A percentile compares a stretch with the other conserved stretches of the same genome.
phyloP scores from a whole-genome alignment of 495 filamentous ascomycete genomes.

The Tuber brumale region DNA sequence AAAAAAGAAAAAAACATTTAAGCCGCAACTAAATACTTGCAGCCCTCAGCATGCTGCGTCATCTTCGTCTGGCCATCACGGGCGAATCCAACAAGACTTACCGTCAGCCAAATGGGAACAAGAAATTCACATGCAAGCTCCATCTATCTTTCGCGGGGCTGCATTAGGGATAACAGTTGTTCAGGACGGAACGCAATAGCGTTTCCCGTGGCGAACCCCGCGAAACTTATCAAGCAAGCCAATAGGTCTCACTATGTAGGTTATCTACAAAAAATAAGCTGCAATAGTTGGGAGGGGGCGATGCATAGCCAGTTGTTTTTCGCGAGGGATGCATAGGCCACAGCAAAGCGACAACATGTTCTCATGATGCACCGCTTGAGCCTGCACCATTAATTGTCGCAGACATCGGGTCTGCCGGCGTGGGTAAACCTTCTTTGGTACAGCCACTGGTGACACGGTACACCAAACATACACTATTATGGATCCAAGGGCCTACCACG shows the following conservation, averaged over 20 bases:
- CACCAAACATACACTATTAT: constrained; percentile 85
- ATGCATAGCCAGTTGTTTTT: constrained; percentile 7
- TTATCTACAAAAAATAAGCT: background rate
- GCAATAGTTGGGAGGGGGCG: background rate
- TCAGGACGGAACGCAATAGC: constrained; percentile 82
- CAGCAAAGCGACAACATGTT: too few species aligned
- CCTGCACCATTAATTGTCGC: too few species aligned
- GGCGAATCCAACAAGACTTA: constrained; percentile 84
- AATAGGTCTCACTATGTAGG: constrained; percentile 85
- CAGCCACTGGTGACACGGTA: constrained; percentile 84
- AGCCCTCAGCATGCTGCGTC: background rate
- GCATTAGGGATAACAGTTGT: constrained; percentile 23
- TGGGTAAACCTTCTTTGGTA: constrained; percentile 40
- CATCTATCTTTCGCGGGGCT: constrained; percentile 30
- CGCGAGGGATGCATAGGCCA: too few species aligned
- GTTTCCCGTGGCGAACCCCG: constrained; percentile 78
- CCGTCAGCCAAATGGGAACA: too few species aligned
- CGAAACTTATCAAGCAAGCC: constrained; percentile 73
- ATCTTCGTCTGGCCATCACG: constrained; percentile 48
- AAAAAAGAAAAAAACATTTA: too few species aligned
- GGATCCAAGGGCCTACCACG: constrained; percentile 85
- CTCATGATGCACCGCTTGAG: too few species aligned
- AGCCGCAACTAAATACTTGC: background rate
- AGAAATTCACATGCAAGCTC: constrained; percentile 57
- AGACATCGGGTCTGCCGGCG: too few species aligned